Conservation (phyloP, 768 basidiomycete genomes). For the Tylopilus sp. region DNA sequence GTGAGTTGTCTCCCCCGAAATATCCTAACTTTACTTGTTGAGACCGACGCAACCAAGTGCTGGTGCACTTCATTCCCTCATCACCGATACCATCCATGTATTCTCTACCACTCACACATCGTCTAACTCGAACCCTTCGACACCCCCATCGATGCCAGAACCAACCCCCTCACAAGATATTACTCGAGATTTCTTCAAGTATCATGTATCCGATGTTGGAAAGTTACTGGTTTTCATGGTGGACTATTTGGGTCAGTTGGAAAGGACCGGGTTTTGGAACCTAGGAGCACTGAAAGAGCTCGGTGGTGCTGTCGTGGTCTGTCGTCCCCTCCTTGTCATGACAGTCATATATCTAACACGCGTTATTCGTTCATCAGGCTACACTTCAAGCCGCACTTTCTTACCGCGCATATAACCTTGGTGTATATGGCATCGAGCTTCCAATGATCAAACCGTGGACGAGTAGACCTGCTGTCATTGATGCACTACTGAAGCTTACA, state of each 20-base stretch:
- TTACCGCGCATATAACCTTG: constrained; percentile 67
- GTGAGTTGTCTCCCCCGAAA: constrained; percentile 37
- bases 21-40: background rate
- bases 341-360: background rate
- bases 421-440: constrained; percentile 73
- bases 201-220: constrained; percentile 63
- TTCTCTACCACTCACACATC: constrained; percentile 51
- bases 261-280: constrained; percentile 22
- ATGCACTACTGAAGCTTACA: constrained; percentile 70
- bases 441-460: constrained; percentile 84
- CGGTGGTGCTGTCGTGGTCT: constrained; percentile 54
- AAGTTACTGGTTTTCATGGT: constrained; percentile 60
- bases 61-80: constrained; percentile 54
- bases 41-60: constrained; percentile 35
- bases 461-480: constrained; percentile 62
- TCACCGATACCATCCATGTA: constrained; percentile 65
- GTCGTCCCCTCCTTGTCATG: constrained; percentile 19
- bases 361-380: constrained; percentile 41
- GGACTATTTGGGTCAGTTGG: constrained; percentile 24
- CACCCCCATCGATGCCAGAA: constrained; percentile 40
- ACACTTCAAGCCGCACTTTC: constrained; percentile 69
- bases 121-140: constrained; percentile 11
- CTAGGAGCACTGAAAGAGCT: constrained; percentile 36
- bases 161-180: constrained; percentile 61
- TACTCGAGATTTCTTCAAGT: constrained; percentile 81